Percentiles rank a stretch among this genome's conserved stretches.
Evolutionary conservation across 2,329 filamentous ascomycete genomes (phyloP).

Genomic region (Trichoderma gracile): DNA sequence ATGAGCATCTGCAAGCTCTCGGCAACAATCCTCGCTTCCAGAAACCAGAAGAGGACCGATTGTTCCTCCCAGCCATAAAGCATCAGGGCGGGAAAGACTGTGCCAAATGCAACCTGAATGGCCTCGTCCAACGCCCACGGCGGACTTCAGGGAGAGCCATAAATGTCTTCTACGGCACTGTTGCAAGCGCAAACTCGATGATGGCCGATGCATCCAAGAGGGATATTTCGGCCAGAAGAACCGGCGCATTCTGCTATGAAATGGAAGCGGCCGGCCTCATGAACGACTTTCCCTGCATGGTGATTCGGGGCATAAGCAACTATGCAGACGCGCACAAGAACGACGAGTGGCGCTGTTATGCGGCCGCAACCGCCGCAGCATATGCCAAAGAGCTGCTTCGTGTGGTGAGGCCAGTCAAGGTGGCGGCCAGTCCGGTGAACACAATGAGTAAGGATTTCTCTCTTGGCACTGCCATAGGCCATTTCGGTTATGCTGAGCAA

Average conservation of each 20-base stretch:
- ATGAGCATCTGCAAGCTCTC: background rate
- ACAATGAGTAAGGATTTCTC: too few species aligned
- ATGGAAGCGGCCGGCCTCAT: constrained; percentile 25
- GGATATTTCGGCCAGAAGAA: background rate
- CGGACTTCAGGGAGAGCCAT: background rate
- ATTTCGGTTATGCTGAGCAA: too few species aligned
- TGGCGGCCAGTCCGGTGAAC: too few species aligned
- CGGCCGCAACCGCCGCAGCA: background rate
- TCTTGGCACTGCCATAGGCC: too few species aligned
- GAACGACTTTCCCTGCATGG: constrained; percentile 19
- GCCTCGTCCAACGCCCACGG: background rate
- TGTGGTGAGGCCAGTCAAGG: background rate
- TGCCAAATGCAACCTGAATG: background rate
- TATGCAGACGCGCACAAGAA: constrained; percentile 25
- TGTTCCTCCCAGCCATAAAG: background rate
- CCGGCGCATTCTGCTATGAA: constrained; percentile 22
- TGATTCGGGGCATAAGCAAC: constrained; percentile 27
- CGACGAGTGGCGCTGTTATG: constrained; percentile 14
- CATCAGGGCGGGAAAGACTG: background rate
- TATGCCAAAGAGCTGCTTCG: background rate
- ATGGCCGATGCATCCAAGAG: background rate
- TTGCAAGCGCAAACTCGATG: background rate
- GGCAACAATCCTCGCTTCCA: background rate
- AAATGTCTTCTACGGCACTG: background rate
- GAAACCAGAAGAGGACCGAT: background rate